phyloP scores from a whole-genome alignment of 2,329 filamentous ascomycete genomes.

The Pseudocercospora pini-densiflorae region DNA sequence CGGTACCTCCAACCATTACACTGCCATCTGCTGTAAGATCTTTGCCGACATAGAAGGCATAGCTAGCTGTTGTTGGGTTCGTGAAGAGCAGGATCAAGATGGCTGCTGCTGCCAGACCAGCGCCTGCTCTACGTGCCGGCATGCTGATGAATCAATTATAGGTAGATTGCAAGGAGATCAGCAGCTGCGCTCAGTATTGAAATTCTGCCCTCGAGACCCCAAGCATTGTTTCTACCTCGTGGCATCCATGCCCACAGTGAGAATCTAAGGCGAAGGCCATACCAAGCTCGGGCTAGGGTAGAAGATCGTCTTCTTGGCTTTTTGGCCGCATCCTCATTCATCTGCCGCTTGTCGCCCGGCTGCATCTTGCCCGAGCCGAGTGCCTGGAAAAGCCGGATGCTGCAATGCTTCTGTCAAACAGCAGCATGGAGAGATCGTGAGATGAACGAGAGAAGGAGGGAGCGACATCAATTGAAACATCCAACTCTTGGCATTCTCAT shows the following conservation, averaged over 20 bases:
- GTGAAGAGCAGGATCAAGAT: background rate
- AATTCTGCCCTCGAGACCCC: background rate
- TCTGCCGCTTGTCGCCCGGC: background rate
- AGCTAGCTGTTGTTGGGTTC: conserved; percentile 43
- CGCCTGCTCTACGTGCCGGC: background rate
- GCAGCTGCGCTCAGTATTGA: background rate
- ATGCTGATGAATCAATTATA: background rate
- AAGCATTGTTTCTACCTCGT: background rate
- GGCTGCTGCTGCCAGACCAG: background rate
- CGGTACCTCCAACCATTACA: conserved; percentile 53
- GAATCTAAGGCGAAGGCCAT: background rate
- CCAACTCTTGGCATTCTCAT: background rate
- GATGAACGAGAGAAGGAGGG: background rate
- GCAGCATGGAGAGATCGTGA: background rate
- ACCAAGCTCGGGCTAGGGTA: background rate
- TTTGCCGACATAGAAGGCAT: conserved; percentile 55
- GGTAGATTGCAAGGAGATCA: background rate
- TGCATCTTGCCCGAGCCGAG: background rate
- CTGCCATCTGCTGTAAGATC: conserved; percentile 49
- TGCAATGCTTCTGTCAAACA: background rate
- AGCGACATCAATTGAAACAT: background rate
- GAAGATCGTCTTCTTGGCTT: background rate
- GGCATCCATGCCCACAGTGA: background rate
- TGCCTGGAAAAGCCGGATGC: background rate
- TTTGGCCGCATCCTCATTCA: background rate